These are phyloP conservation scores for Eucalyptus camaldulensis DNA, from an alignment of 345 rosid genomes.

Conservation along the genomic window DNA sequence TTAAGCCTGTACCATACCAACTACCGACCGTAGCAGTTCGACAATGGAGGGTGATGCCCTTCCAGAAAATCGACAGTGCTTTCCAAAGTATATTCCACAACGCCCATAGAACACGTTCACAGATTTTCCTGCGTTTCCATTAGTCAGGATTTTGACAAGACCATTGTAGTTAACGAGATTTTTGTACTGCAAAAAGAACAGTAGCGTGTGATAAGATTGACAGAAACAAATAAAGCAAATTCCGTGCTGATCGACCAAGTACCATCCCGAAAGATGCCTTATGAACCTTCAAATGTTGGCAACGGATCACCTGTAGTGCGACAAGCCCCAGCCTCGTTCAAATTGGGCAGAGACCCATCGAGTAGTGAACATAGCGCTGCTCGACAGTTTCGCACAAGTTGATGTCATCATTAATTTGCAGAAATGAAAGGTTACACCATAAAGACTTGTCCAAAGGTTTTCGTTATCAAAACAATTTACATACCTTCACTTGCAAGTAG, in stretches of 20 bases:
- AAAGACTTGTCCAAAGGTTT: neutral
- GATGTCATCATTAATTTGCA: neutral
- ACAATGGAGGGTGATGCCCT: neutral
- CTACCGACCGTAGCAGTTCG: neutral
- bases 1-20: neutral
- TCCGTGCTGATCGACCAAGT: neutral
- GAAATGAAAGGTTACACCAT: neutral
- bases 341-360: neutral
- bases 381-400: neutral
- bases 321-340: neutral
- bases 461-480: neutral
- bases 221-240: neutral
- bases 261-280: neutral
- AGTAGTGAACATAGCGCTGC: neutral
- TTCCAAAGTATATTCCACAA: neutral
- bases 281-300: neutral
- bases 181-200: neutral
- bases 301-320: neutral
- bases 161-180: neutral
- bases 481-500: neutral
- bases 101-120: neutral
- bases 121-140: neutral
- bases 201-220: neutral
- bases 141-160: neutral
- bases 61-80: neutral